Conservation (phyloP, 176 grass and related monocot genomes). For the Rhynchospora breviuscula region DNA sequence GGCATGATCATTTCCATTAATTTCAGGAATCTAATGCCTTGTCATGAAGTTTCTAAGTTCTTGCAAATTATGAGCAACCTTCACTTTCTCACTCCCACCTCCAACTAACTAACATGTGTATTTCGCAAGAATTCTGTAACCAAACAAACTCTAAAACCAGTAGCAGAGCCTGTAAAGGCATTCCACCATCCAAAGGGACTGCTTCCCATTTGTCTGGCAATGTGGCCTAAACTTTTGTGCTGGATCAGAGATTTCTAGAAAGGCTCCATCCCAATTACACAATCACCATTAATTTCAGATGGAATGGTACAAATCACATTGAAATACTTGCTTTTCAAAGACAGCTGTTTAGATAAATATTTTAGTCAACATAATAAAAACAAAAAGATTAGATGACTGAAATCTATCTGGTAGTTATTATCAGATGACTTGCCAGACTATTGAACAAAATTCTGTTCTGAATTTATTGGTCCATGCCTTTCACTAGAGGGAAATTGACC, state of each 20-base stretch:
- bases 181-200: background rate
- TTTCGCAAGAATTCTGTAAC: background rate
- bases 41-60: background rate
- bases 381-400: background rate
- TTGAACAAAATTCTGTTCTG: background rate
- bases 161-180: conserved; percentile 6
- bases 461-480: background rate
- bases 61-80: background rate
- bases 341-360: background rate
- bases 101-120: background rate
- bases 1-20: conserved; percentile 4
- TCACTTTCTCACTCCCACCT: background rate
- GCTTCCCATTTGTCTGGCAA: background rate
- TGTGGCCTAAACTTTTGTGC: background rate
- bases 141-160: conserved; percentile 8
- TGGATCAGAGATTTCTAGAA: background rate
- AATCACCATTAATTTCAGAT: background rate
- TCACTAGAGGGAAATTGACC: background rate
- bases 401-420: background rate
- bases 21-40: background rate
- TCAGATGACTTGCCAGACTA: background rate
- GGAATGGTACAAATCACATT: background rate
- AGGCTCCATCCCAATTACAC: background rate
- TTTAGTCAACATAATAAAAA: background rate
- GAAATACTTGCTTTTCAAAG: background rate